Base-by-base conservation (phyloP, 2,329 filamentous ascomycete genomes). In the Colletotrichum lupini region DNA sequence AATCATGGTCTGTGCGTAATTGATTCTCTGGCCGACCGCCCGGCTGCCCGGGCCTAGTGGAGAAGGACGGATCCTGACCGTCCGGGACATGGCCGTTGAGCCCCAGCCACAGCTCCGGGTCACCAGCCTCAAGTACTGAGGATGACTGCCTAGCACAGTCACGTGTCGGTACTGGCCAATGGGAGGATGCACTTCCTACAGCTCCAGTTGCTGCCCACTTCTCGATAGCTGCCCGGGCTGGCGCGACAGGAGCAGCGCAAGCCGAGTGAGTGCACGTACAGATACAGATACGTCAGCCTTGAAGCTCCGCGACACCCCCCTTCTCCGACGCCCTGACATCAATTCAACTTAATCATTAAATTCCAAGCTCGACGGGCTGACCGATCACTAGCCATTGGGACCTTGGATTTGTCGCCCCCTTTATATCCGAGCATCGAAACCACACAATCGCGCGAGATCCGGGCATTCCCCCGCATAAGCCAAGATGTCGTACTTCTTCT, bases 401-500 rank as follows among this genome's bases (percentile, higher is more conserved):
- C 30, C n/a, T 16, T 37, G n/a, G 14, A 42, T 22, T 22, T 19
- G 9, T 22, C n/a, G 32, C 12, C 32, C 56, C 37, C 37, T 42
- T n/a, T 58, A 37, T 24, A 74, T 22, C 53, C 61, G 26, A 62
- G 56, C 52, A 72, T 56, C 37, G 24, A 30, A 59, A 58, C n/a
- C 14, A 12, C 12, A 57, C 8, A 55, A 22, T 24, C 46, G 60
- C 61, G 49, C 46, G 67, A 49, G 22, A 71, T 66, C 67, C 71
- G 56, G 67, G 42, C 67, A 56, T 57, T 22, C 42, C 78, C 57
- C 61, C 42, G 35, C 67, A 61, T 46, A 70, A n/a, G 56, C 59
- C 79, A 83, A 77, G 78, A 98, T 98, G 97, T 97, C 97, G 78
- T 97, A 97, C 87, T 97, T 97, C 87, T 99, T 98, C 88, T 95